Evolutionary conservation across 176 grass and related monocot species (phyloP).

Genomic region (Secale cereale): DNA sequence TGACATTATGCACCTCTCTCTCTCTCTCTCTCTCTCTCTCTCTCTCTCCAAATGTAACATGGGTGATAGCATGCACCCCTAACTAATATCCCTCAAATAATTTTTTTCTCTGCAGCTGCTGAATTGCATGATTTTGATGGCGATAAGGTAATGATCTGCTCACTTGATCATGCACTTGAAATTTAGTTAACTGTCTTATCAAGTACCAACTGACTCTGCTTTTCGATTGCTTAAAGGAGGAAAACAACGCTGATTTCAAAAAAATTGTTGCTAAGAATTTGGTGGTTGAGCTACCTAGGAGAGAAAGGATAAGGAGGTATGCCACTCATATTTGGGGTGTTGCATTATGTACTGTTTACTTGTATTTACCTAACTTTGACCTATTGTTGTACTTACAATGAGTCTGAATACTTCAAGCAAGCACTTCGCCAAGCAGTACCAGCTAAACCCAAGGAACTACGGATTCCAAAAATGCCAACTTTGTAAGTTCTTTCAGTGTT

Average conservation of each 20-base stretch:
- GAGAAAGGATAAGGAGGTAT: constrained; percentile 94
- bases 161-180: neutral
- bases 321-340: neutral
- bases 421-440: constrained; percentile 83
- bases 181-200: neutral
- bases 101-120: constrained; percentile 56
- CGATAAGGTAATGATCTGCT: constrained; percentile 70
- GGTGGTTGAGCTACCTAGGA: constrained; percentile 95
- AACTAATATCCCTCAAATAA: neutral
- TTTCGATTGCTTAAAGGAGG: constrained; percentile 67
- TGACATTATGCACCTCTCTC: constrained; percentile 54
- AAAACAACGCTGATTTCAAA: constrained; percentile 89
- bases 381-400: constrained; percentile 63
- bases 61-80: constrained; percentile 69
- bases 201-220: neutral
- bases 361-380: constrained; percentile 2
- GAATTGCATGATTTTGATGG: constrained; percentile 98
- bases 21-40: neutral
- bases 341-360: neutral
- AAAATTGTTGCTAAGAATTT: constrained; percentile 92
- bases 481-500: constrained; percentile 48
- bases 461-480: constrained; percentile 93
- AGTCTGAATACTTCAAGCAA: constrained; percentile 99
- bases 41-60: constrained; percentile 70
- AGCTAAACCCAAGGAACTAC: constrained; percentile 82